Evolutionary conservation across 352 stramenopile genomes (phyloP).

Genomic region (Globisporangium lucens): DNA sequence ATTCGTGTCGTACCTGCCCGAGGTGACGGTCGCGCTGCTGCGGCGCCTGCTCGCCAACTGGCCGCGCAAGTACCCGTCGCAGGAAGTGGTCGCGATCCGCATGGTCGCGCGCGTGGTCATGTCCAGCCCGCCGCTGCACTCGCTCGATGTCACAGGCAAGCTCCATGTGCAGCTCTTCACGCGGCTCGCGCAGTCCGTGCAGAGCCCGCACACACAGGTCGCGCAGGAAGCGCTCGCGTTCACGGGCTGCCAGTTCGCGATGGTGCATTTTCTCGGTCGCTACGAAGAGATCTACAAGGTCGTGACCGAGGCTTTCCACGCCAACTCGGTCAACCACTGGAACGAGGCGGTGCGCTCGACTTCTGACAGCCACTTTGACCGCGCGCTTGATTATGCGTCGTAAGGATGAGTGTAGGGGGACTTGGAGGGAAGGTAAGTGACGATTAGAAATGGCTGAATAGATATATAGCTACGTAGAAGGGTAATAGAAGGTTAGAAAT

Average conservation of each 20-base stretch:
- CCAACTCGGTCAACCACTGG: conserved; percentile 64
- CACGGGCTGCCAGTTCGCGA: conserved; percentile 74
- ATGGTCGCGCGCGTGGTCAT: conserved; percentile 85
- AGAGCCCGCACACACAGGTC: conserved; percentile 62
- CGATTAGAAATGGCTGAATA: background rate
- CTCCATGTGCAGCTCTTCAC: conserved; percentile 57
- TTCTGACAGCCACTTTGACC: conserved; percentile 72
- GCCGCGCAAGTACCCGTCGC: conserved; percentile 60
- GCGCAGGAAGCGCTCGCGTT: conserved; percentile 83
- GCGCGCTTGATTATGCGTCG: conserved; percentile 66
- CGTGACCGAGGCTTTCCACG: conserved; percentile 62
- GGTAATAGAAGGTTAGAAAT: conserved; percentile 5
- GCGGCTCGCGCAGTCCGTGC: conserved; percentile 51
- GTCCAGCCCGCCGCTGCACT: conserved; percentile 63
- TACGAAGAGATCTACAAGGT: conserved; percentile 64
- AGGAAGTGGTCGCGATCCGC: conserved; percentile 74
- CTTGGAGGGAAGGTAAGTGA: background rate
- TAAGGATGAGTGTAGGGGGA: conserved; percentile 11
- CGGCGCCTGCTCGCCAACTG: conserved; percentile 53
- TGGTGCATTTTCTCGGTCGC: conserved; percentile 70
- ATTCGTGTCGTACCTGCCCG: conserved; percentile 81
- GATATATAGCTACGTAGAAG: conserved; percentile 1
- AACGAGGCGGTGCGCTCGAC: conserved; percentile 63
- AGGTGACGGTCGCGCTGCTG: conserved; percentile 49
- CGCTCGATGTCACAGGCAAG: conserved; percentile 28